A percentile compares a stretch with the other conserved stretches of the same genome.
Evolutionary conservation across 352 stramenopile genomes (phyloP).

Genomic region (Phytophthora tentaculata): DNA sequence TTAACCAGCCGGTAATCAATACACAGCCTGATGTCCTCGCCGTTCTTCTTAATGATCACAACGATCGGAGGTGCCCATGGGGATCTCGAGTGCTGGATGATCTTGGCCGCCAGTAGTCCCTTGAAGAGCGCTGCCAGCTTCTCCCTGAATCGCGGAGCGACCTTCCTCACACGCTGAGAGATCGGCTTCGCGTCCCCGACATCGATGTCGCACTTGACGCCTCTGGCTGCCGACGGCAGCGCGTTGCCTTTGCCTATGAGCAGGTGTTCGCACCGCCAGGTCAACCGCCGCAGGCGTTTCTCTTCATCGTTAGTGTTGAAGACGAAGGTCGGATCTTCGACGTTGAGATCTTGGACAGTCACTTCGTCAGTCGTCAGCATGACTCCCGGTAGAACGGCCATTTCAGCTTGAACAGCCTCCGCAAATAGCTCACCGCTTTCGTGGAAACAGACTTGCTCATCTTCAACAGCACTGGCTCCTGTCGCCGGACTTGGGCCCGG

Average conservation of each 20-base stretch:
- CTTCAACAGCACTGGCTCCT: no score
- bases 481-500: no score
- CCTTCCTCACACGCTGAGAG: slow-evolving; percentile 1
- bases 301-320: no score
- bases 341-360: no score
- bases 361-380: no score
- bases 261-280: no score
- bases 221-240: background rate
- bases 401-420: no score
- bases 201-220: background rate
- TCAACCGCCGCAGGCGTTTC: no score
- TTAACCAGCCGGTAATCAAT: slow-evolving; percentile 1
- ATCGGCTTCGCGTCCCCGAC: background rate
- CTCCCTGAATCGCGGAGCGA: background rate
- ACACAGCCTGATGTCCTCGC: background rate
- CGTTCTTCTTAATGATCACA: slow-evolving; percentile 8
- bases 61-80: background rate
- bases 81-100: background rate
- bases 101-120: background rate
- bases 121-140: slow-evolving; percentile 3
- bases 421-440: no score
- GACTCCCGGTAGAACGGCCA: no score
- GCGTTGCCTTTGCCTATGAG: background rate
- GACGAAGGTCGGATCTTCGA: no score
- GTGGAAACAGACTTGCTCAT: no score